phyloP scores from a whole-genome alignment of 1,139 yeast genomes.

The Eremothecium sinecaudum region DNA sequence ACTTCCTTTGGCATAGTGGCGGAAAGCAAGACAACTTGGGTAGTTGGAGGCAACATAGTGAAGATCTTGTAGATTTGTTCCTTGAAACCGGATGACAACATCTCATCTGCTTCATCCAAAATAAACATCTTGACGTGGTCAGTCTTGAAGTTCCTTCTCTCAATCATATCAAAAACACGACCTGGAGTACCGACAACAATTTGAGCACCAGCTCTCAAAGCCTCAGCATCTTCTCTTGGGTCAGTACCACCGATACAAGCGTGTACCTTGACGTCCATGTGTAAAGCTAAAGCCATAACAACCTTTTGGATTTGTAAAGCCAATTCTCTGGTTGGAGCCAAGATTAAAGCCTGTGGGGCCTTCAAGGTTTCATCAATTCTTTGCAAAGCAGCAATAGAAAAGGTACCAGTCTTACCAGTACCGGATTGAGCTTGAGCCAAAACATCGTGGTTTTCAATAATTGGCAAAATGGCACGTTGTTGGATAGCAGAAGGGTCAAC shows the following conservation, averaged over 20 bases:
- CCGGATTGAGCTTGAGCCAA: slow-evolving; percentile 99
- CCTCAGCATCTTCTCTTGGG: slow-evolving; percentile 82
- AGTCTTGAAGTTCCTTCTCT: slow-evolving; percentile 84
- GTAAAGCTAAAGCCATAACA: slow-evolving; percentile 85
- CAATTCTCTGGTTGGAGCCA: slow-evolving; percentile 98
- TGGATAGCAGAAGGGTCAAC: slow-evolving; percentile 97
- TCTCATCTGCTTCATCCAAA: slow-evolving; percentile 98
- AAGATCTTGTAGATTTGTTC: slow-evolving; percentile 96
- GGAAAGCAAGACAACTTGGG: slow-evolving; percentile 92
- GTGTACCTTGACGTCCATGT: slow-evolving; percentile 89
- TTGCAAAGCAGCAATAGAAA: slow-evolving; percentile 94
- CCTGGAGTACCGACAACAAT: slow-evolving; percentile 99
- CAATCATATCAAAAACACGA: slow-evolving; percentile 96
- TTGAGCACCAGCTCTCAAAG: slow-evolving; percentile 88
- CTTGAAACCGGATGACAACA: slow-evolving; percentile 94
- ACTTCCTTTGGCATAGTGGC: slow-evolving; percentile 99
- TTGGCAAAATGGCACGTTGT: slow-evolving; percentile 95
- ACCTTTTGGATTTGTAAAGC: slow-evolving; percentile 97
- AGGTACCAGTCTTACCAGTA: slow-evolving; percentile 99
- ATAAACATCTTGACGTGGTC: slow-evolving; percentile 91
- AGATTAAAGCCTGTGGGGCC: slow-evolving; percentile 85
- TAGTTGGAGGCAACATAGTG: slow-evolving; percentile 85
- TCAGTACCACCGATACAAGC: slow-evolving; percentile 99
- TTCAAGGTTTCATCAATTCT: slow-evolving; percentile 64
- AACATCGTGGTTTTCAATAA: slow-evolving; percentile 93